These are phyloP conservation scores for Teunomyces gatunensis DNA, from an alignment of 805 yeast genomes.

Conservation along the genomic window DNA sequence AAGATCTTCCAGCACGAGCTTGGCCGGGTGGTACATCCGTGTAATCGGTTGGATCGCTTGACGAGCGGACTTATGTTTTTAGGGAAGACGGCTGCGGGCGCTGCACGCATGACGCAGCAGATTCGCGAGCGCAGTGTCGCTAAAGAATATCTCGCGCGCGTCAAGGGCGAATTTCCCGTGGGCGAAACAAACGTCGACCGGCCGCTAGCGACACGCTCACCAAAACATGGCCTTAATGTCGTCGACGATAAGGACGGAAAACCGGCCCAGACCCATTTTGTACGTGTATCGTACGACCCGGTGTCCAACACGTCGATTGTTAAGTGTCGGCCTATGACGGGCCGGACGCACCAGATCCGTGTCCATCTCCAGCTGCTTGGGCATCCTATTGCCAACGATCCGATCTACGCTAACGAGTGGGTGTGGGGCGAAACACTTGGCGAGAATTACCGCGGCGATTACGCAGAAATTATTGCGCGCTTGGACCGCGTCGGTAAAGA, in stretches of 20 bases:
- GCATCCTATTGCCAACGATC: slow-evolving; percentile 52
- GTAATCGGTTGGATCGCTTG: slow-evolving; percentile 84
- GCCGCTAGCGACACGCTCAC: slow-evolving; percentile 70
- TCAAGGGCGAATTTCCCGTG: slow-evolving; percentile 78
- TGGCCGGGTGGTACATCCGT: slow-evolving; percentile 65
- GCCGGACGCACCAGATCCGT: slow-evolving; percentile 93
- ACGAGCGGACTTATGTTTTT: slow-evolving; percentile 94
- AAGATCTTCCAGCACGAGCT: slow-evolving; percentile 71
- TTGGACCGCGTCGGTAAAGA: slow-evolving; percentile 72
- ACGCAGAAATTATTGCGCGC: slow-evolving; percentile 41
- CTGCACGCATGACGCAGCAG: slow-evolving; percentile 72
- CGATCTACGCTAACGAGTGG: slow-evolving; percentile 72
- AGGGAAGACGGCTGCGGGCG: slow-evolving; percentile 77
- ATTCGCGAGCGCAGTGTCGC: slow-evolving; percentile 68
- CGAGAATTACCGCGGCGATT: slow-evolving; percentile 47
- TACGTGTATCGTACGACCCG: slow-evolving; percentile 61
- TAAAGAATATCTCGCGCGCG: slow-evolving; percentile 86
- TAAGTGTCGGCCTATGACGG: slow-evolving; percentile 82
- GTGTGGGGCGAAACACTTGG: slow-evolving; percentile 85
- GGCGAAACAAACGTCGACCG: slow-evolving; percentile 54
- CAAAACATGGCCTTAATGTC: slow-evolving; percentile 66
- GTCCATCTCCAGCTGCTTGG: slow-evolving; percentile 92
- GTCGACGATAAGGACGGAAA: slow-evolving; percentile 53
- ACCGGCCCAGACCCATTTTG: slow-evolving; percentile 71
- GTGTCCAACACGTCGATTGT: slow-evolving; percentile 63